These are phyloP conservation scores for Taphrina populina DNA, from an alignment of 1,139 yeast genomes.

Conservation along the genomic window DNA sequence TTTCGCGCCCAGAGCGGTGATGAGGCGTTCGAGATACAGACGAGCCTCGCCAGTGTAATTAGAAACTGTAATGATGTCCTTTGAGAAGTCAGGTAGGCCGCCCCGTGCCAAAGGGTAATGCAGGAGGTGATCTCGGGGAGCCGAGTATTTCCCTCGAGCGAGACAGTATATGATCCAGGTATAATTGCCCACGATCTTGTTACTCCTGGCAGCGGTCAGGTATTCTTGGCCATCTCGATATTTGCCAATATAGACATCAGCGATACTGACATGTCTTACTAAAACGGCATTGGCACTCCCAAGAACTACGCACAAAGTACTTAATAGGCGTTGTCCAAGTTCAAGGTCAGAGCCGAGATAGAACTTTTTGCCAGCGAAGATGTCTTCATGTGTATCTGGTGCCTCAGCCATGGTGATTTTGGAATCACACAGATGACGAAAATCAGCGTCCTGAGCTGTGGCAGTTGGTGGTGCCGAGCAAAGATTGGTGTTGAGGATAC, in stretches of 20 bases:
- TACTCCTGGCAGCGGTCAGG: slow-evolving; percentile 44
- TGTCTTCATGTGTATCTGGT: slow-evolving; percentile 34
- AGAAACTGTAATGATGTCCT: slow-evolving; percentile 62
- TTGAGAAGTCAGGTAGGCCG: slow-evolving; percentile 56
- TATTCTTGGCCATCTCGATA: slow-evolving; percentile 61
- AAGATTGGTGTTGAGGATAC: slow-evolving; percentile 25
- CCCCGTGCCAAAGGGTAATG: slow-evolving; percentile 68
- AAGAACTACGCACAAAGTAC: slow-evolving; percentile 46
- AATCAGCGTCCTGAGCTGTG: slow-evolving; percentile 16
- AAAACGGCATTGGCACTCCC: slow-evolving; percentile 49
- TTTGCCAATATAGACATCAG: slow-evolving; percentile 66
- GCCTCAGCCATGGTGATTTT: neutral
- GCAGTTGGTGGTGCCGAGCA: slow-evolving; percentile 16
- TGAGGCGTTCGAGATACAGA: slow-evolving; percentile 63
- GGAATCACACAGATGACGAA: slow-evolving; percentile 7
- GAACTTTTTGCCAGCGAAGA: slow-evolving; percentile 44
- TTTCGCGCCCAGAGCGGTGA: slow-evolving; percentile 68
- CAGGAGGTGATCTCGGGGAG: slow-evolving; percentile 59
- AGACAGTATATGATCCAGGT: slow-evolving; percentile 73
- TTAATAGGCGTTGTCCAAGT: slow-evolving; percentile 44
- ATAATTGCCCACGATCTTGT: slow-evolving; percentile 59
- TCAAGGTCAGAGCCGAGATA: slow-evolving; percentile 45
- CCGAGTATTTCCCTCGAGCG: slow-evolving; percentile 55
- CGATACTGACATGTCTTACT: slow-evolving; percentile 44
- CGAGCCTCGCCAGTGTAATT: slow-evolving; percentile 86